Evolutionary conservation across 352 stramenopile species (phyloP), one percentile per base, ranked within the genome.

Genomic region (Phytophthora tentaculata): DNA sequence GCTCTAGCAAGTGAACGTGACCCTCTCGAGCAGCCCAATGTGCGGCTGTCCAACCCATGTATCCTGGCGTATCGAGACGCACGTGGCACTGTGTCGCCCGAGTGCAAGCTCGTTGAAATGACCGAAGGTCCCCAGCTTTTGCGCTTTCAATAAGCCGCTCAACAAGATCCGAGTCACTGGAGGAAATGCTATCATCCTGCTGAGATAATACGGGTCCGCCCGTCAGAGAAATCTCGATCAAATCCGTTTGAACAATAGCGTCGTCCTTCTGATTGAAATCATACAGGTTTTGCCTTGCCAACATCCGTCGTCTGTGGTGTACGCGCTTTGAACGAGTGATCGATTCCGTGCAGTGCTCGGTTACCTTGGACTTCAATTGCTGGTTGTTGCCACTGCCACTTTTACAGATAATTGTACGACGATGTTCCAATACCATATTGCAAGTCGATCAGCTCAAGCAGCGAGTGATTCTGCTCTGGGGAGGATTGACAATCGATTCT

Each of bases 1-100:
- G 86, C 61, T 91, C 81, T 10, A 94, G 74, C 20, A 92, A 70
- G 32, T 84, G 65, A 4, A 91, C 50, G 51, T 92, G 84, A 5
- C 86, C 86, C 13, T 91, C 73, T 14, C 83, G 79, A 7, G 84
- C 84, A 14, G 86, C 84, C 86, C 86, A 94, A 51, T 94, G 86
- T 4, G 84, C 86, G 2, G 86, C 75, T 16, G 83, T 92, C 84
- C 86, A 94, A 29, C 84, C 84, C 77, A 94, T 84, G 35, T 88
- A 89, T 5, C 86, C 84, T 0, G 77, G 76, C 10, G 70, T 67
- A 61, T 92, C 81, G 0, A 86, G 67, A 5, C 74, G 76, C 39
- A 91, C 58, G 48, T 84, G 76, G 22, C 74, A 76, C 23, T 59
- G 67, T 1, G 65, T 37, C 20, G 88, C 73, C n/a, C 56, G 51